phyloP scores from a whole-genome alignment of 2,329 filamentous ascomycete species.

The Zasmidium citrigriseum region DNA sequence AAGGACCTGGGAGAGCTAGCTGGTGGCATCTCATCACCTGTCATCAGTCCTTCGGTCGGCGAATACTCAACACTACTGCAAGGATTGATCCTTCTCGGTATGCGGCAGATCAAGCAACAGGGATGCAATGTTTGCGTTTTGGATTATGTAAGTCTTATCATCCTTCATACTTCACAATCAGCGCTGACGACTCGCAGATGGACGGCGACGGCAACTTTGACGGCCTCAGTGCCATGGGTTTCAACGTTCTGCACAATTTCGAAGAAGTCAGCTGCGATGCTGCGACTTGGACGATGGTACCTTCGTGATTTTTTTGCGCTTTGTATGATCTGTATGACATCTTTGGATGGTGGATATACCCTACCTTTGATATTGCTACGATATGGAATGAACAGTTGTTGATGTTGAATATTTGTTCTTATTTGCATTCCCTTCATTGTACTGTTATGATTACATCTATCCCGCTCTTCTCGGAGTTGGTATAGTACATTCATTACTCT shows the following conservation, averaged over 20 bases:
- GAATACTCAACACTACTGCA: slow-evolving; percentile 74
- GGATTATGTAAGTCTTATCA: slow-evolving; percentile 68
- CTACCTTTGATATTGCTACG: neutral
- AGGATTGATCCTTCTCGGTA: slow-evolving; percentile 76
- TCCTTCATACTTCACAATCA: neutral
- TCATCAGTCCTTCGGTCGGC: slow-evolving; percentile 68
- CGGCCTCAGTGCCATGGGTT: slow-evolving; percentile 75
- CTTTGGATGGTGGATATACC: neutral
- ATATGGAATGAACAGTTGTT: neutral
- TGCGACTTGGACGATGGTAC: slow-evolving; percentile 55
- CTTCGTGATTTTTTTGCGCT: slow-evolving; percentile 15
- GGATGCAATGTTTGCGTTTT: slow-evolving; percentile 72
- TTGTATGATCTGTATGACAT: neutral
- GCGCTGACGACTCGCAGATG: slow-evolving; percentile 53
- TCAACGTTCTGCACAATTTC: slow-evolving; percentile 74
- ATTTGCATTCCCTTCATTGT: neutral
- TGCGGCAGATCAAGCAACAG: slow-evolving; percentile 79
- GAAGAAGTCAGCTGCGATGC: slow-evolving; percentile 76
- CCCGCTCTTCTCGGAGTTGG: too few relatives aligned
- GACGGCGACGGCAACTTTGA: slow-evolving; percentile 72
- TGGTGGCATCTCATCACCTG: slow-evolving; percentile 77
- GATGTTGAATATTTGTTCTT: neutral
- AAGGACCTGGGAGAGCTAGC: slow-evolving; percentile 60
- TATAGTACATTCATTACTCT: neutral
- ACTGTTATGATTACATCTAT: too few relatives aligned